Evolutionary conservation across 805 yeast genomes (phyloP), one percentile per base, ranked within the genome.

Genomic region (Debaryomyces castellii): DNA sequence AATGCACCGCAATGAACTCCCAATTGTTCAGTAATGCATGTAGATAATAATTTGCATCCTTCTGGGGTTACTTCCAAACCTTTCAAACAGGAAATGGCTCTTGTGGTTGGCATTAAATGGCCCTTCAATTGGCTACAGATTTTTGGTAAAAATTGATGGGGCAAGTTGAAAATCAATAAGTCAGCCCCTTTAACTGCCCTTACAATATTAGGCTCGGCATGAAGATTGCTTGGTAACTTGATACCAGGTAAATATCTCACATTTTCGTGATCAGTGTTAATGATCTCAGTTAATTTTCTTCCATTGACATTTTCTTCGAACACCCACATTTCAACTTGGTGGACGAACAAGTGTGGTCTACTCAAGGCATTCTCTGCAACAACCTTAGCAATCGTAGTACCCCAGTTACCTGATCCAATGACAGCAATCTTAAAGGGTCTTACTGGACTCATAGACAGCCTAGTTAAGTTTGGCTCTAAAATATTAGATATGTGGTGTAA

Each of bases 401-500:
- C 99, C 89, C 99, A 92, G 71, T 92, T 92, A 64, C 96, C 99
- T 24, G 97, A 90, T 35, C 99, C 99, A 53, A 94, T 83, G 45
- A 90, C 89, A 34, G 90, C 55, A 17, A 72, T 60, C 51, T 59
- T 67, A 57, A 72, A 71, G 17, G 74, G 74, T 25, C 51, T 57
- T 28, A 52, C 63, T 30, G 64, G 63, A 2, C 51, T 30, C 28
- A 59, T 41, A 2, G 55, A 49, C 24, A 49, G 50, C 6, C 39
- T 34, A 12, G 50, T 44, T 7, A 14, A 28, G 38, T 55, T 55
- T 20, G 66, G 63, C 24, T 52, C 35, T 42, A 66, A 53, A 16
- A 60, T 60, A 40, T 63, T 57, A 11, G 63, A 54, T 42, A 66
- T 50, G 43, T 65, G 69, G 25, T 54, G 53, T 46, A 66, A 56